Evolutionary conservation across 176 grass and related monocot species (phyloP).

Genomic region (Rhynchospora tenuis): DNA sequence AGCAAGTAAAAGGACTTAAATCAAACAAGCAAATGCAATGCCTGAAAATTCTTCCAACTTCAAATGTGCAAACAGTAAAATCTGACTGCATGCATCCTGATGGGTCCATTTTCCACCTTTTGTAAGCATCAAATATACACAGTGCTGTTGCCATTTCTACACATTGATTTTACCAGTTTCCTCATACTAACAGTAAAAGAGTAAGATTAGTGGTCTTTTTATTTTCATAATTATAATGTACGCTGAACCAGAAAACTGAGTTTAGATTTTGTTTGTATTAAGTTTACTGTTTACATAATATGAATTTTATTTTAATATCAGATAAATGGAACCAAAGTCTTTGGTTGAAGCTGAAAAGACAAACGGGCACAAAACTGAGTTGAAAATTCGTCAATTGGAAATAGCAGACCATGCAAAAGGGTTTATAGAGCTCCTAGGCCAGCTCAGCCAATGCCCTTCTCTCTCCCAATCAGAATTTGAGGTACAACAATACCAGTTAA

Average conservation of each 20-base stretch:
- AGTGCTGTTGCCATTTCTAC: neutral
- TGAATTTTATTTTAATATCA: neutral
- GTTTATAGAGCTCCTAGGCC: conserved; percentile 50
- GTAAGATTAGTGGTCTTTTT: neutral
- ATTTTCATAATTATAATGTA: neutral
- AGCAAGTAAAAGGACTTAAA: neutral
- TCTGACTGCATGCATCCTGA: neutral
- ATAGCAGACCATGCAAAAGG: conserved; percentile 54
- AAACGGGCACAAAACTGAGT: neutral
- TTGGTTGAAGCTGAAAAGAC: neutral
- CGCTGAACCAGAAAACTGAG: neutral
- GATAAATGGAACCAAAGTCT: conserved; percentile 4
- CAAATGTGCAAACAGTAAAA: neutral
- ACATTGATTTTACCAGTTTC: neutral
- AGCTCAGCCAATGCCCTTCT: conserved; percentile 59
- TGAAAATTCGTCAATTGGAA: conserved; percentile 59
- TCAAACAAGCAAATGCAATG: neutral
- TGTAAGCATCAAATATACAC: neutral
- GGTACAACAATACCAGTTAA: neutral
- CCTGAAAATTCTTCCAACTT: neutral
- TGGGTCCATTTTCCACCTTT: neutral
- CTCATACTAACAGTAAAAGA: neutral
- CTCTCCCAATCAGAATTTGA: conserved; percentile 58
- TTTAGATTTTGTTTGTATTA: neutral
- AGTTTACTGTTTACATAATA: neutral